Evolutionary conservation across 495 filamentous ascomycete species (phyloP).

Genomic region (Hyaloscypha finlandica): DNA sequence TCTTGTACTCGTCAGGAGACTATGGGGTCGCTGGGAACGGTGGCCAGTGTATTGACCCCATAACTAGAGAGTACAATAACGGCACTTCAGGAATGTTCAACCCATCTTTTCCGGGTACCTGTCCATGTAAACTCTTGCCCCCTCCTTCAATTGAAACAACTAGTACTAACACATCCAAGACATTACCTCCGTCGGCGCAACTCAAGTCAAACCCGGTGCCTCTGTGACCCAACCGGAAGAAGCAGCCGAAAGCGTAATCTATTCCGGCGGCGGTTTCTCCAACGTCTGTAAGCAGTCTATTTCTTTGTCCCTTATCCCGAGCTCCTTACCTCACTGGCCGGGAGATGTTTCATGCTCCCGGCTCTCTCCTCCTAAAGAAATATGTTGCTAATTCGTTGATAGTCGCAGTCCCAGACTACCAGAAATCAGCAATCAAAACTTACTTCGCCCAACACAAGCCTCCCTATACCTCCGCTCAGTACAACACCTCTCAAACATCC

Average conservation of each 20-base stretch:
- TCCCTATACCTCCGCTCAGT: conserved; percentile 24
- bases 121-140: conserved; percentile 36
- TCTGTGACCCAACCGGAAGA: conserved; percentile 24
- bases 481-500: conserved; percentile 41
- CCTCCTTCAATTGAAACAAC: background rate
- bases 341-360: too few species aligned
- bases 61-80: conserved; percentile 20
- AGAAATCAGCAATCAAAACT: conserved; percentile 13
- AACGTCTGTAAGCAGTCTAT: conserved; percentile 36
- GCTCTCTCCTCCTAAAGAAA: too few species aligned
- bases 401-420: conserved; percentile 30
- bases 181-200: conserved; percentile 49
- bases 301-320: too few species aligned
- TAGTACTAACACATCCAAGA: conserved; percentile 6
- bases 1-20: conserved; percentile 47
- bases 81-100: conserved; percentile 35
- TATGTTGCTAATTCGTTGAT: too few species aligned
- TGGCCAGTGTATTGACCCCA: conserved; percentile 27
- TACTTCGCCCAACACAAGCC: conserved; percentile 23
- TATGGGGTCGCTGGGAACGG: conserved; percentile 44
- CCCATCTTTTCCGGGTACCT: conserved; percentile 42
- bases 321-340: too few species aligned
- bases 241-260: conserved; percentile 31
- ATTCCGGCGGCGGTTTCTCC: conserved; percentile 50
- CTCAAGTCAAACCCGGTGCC: conserved; percentile 32